Evolutionary conservation across 768 basidiomycete genomes (phyloP).

Genomic region (Phlegmacium glaucopus): DNA sequence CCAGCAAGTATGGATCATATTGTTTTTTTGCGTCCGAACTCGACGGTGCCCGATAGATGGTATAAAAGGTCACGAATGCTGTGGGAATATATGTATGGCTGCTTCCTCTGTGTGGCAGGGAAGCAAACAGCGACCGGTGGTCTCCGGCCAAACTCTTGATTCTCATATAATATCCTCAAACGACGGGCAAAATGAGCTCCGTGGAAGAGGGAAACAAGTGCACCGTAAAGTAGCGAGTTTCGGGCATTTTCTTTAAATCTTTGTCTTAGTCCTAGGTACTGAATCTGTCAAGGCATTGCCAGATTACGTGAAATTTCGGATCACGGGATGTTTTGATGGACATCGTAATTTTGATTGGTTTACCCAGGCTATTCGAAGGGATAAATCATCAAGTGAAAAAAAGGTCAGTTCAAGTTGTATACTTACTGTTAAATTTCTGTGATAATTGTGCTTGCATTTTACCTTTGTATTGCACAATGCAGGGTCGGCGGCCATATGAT

Average conservation of each 20-base stretch:
- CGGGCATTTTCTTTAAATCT: neutral
- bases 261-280: neutral
- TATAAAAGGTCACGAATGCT: neutral
- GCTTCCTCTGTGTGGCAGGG: neutral
- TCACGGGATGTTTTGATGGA: neutral
- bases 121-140: too few species aligned
- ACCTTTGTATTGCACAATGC: neutral
- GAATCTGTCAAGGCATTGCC: neutral
- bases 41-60: constrained; percentile 6
- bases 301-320: too few species aligned
- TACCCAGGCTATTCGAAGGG: constrained; percentile 2
- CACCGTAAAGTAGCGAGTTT: neutral
- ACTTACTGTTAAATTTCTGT: too few species aligned
- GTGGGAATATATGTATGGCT: neutral
- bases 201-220: neutral
- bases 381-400: neutral
- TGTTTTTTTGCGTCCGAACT: constrained; percentile 2
- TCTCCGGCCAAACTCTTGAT: neutral
- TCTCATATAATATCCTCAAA: neutral
- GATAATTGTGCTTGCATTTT: neutral
- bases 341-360: neutral
- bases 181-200: neutral
- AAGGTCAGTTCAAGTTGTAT: too few species aligned
- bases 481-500: constrained; percentile 12
- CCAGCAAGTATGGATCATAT: too few species aligned